Evolutionary conservation across 768 basidiomycete species (phyloP), one percentile per base, ranked within the genome.

Genomic region (Phylloporus arenicola): DNA sequence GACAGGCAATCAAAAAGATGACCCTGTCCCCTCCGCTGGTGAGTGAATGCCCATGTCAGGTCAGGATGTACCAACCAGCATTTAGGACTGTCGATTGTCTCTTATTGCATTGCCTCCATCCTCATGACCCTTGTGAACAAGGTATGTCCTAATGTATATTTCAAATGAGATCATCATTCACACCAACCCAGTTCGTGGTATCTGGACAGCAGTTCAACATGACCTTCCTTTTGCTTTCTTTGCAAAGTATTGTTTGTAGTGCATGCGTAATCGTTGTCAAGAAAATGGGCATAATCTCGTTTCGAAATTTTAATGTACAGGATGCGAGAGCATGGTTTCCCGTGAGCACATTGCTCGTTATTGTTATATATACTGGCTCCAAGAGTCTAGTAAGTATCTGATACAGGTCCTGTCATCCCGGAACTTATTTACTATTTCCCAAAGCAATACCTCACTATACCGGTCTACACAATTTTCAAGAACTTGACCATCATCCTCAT

Each of bases 401-500:
- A 25, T 31, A 17, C 6, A 6, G 29, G 16, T 12, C 29, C 33
- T 48, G 49, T 25, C 14, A 10, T 33, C 27, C 19, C 45, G 48
- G 49, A 46, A 47, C 19, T 24, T 44, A 43, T 19, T 19, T 10
- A n/a, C n/a, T n/a, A n/a, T n/a, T n/a, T n/a, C 40, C 12, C 31
- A 6, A 68, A 97, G 93, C 96, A 98, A 94, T 92, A 84, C 70
- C 76, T 99, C 43, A 89, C 83, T 57, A 98, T 99, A 69, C 96
- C 96, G 0, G 84, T 97, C 24, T 99, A 97, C 71, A 98, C 96
- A 1, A 98, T 99, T 56, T 98, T 98, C 81, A 99, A 99, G 71
- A 99, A 99, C 67, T 64, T 98, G 62, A 97, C 96, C n/a, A 99
- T 98, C 61, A 98, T 99, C 57, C 79, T 99, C 25, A 98, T 98